Evolutionary conservation across 805 yeast genomes (phyloP).

Genomic region (Cyberlindnera euphorbiiphila): DNA sequence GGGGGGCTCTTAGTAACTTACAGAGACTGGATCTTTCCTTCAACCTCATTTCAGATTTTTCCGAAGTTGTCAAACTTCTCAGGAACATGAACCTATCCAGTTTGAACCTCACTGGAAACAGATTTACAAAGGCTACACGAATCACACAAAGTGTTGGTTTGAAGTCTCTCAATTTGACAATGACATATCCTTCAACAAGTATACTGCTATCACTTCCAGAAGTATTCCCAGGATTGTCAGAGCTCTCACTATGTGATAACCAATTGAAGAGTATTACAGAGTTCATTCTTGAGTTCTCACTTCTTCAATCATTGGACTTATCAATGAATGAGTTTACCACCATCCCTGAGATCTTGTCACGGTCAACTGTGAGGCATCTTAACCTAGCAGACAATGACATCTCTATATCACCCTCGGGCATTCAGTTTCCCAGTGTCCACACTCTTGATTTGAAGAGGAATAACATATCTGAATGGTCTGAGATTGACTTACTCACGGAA

Average conservation of each 20-base stretch:
- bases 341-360: constrained; percentile 8
- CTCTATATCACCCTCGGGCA: constrained; percentile 29
- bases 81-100: constrained; percentile 33
- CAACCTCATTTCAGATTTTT: constrained; percentile 47
- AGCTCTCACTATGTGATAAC: constrained; percentile 29
- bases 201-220: constrained; percentile 14
- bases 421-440: constrained; percentile 13
- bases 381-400: constrained; percentile 16
- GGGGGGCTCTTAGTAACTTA: constrained; percentile 31
- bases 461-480: constrained; percentile 41
- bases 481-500: constrained; percentile 40
- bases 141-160: neutral
- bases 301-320: constrained; percentile 14
- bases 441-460: constrained; percentile 53
- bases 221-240: constrained; percentile 36
- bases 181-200: constrained; percentile 13
- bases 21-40: constrained; percentile 53
- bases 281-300: neutral
- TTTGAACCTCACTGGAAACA: constrained; percentile 54
- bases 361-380: constrained; percentile 6
- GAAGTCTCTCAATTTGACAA: constrained; percentile 25
- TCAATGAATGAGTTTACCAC: constrained; percentile 14
- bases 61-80: constrained; percentile 36
- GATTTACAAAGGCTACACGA: constrained; percentile 27
- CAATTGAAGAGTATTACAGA: constrained; percentile 10